Base-by-base conservation (phyloP, 225 moss, liverwort and hornwort genomes). In the Pseudisothecium myosuroides region DNA sequence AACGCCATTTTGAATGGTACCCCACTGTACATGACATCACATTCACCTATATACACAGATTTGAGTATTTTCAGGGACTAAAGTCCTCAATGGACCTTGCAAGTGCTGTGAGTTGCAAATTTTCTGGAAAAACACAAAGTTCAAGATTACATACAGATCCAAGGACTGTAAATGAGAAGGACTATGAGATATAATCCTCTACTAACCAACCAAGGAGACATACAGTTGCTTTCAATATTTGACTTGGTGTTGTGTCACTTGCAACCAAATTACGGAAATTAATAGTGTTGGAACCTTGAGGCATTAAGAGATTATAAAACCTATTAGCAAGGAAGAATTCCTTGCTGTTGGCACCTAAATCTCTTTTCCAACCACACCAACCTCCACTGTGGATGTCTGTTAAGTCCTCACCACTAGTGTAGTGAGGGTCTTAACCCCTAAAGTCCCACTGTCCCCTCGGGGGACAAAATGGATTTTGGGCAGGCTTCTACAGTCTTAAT, bases 281-380 rank as follows among this genome's bases (percentile, higher is more conserved):
- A 93, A 94, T 85, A 54, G 96, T 96, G 78, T 81, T 95, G 83
- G 98, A 95, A 78, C 96, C 92, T 76, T 95, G 96, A 76, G 98
- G 96, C 83, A 97, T 88, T 71, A 96, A 92, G 60, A 98, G 95
- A 90, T 98, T 98, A 86, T 97, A 98, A 80, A 98, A 97, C 84
- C 95, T 96, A 76, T 96, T 97, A 43, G 94, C 92, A 67, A 96
- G 95, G 63, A 98, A 98, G 87, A 98, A 96, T 9, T 95, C 93
- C 83, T 95, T 96, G 84, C 97, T 96, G 39, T 94, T 94, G 5
- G 92, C 92, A 85, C 93, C 91, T 49, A 96, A 90, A 63, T 95
- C 93, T 90, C 94, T 94, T 80, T 98, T 98, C 96, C 97, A 98
- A 37, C 97, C 97, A 94, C 95, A 95, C 96, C 98, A 98, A 85